Base-by-base conservation (phyloP, 163 green algal species). In the Scenedesmus sp. region DNA sequence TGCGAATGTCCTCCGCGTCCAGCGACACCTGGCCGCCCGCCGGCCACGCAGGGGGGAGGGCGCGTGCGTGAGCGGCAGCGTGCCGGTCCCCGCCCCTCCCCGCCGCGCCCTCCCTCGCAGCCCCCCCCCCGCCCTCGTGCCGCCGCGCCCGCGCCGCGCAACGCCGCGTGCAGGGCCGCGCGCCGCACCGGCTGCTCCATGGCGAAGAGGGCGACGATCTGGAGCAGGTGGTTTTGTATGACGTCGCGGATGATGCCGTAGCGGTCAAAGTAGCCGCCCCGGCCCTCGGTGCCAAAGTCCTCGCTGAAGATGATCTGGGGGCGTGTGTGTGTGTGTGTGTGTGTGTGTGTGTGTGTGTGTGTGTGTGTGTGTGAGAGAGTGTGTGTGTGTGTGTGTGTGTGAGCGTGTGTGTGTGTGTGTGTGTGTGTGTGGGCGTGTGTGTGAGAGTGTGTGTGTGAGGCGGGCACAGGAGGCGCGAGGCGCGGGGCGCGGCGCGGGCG, bases 181-280 rank as follows among this genome's bases (percentile, higher is more conserved):
- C 10, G 20, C 2, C 85, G 73, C 70, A 97, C 94, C 34, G 97
- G 97, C 42, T 91, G 92, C 88, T 99, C 97, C 96, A 99, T 99
- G 42, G 91, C 95, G 80, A 99, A 99, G 24, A 99, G 93, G 31
- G 96, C 95, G 64, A 99, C 60, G 63, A 99, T 97, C 80, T 91
- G 96, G 63, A 99, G 90, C 76, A 99, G 87, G 80, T 99, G 96
- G 86, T 99, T 99, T 83, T 99, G 96, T 82, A 99, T 98, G 75
- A 99, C 96, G 86, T 99, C 96, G 11, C 96, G 90, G 77, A 99
- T 95, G 88, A 99, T 98, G 78, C 93, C 93, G 84, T 97, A 98
- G 73, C 97, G 83, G 87, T 99, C 96, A 91, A 99, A 99, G 88
- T 99, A 99, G 22, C 96, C 96, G 20, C 96, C 96, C 9, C 66